Evolutionary conservation across 768 basidiomycete species (phyloP), one percentile per base, ranked within the genome.

Genomic region (Mycena filopes): DNA sequence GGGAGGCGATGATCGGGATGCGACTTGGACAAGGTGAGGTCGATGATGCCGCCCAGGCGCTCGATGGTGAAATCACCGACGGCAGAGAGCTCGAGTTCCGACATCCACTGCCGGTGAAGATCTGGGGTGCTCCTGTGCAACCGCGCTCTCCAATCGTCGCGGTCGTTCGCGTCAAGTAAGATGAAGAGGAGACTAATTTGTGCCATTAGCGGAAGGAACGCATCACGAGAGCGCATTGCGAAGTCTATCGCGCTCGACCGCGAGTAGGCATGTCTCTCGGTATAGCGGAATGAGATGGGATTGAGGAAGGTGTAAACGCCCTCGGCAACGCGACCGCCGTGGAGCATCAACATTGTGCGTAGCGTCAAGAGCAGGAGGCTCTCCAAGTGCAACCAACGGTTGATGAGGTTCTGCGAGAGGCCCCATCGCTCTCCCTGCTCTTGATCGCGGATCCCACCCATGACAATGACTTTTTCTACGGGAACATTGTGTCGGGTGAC

Each of bases 161-260:
- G 11, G 48, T 48, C 21, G 26, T 18, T 18, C 43, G 60, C 55
- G 23, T 67, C 62, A 23, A 68, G 59, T 33, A 64, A 46, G n/a
- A 63, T 56, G 15, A 64, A 56, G 38, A 64, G 45, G 20, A 68
- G 42, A 18, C 58, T 56, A 31, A 63, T 50, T 21, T 57, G 31
- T 26, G 58, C 62, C 54, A 68, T 64, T 3, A 68, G 28, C 7
- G 67, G 67, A 13, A 68, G 63, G 45, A 68, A 68, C 20, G 58
- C 57, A 45, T 68, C 67, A 23, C 63, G 63, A 2, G 67, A 63
- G 47, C 49, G 48, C 47, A 68, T 45, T 31, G 58, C 63, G 21
- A 55, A 47, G 1, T 58, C 43, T 23, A 59, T 21, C 20, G 66
- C 61, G n/a, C 28, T 43, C 0, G 60, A 54, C 20, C 21, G 56